phyloP scores from a whole-genome alignment of 1,139 yeast species.

The Saccharomycopsis crataegensis region DNA sequence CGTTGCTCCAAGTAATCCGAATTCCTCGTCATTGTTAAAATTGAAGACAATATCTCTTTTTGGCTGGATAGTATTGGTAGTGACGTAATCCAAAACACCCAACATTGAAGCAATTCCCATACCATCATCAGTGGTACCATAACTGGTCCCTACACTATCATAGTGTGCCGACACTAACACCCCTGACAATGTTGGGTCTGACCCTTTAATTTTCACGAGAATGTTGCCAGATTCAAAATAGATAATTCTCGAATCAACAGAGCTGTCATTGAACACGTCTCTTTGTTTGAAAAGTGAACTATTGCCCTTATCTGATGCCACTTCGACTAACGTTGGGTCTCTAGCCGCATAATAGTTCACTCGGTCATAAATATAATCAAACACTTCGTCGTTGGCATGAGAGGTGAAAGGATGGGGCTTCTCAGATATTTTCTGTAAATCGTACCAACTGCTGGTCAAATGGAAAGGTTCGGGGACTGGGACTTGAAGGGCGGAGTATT shows the following conservation, averaged over 20 bases:
- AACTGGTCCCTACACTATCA: slow-evolving; percentile 83
- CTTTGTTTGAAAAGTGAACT: slow-evolving; percentile 40
- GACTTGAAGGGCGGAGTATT: slow-evolving; percentile 33
- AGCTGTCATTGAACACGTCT: slow-evolving; percentile 37
- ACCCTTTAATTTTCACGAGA: slow-evolving; percentile 64
- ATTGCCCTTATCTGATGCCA: slow-evolving; percentile 28
- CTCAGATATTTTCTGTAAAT: slow-evolving; percentile 58
- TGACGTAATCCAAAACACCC: slow-evolving; percentile 53
- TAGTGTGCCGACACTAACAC: slow-evolving; percentile 76
- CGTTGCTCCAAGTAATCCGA: slow-evolving; percentile 79
- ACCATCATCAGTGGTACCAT: slow-evolving; percentile 91
- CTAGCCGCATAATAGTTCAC: slow-evolving; percentile 31
- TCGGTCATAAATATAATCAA: slow-evolving; percentile 50
- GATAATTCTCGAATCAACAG: slow-evolving; percentile 38
- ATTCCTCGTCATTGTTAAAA: slow-evolving; percentile 87
- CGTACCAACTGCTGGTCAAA: slow-evolving; percentile 53
- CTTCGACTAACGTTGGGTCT: slow-evolving; percentile 36
- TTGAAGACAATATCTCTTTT: slow-evolving; percentile 69
- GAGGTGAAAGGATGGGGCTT: slow-evolving; percentile 75
- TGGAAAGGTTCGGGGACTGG: slow-evolving; percentile 36
- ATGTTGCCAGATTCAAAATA: slow-evolving; percentile 80
- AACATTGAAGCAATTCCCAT: slow-evolving; percentile 82
- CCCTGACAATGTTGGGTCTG: slow-evolving; percentile 50
- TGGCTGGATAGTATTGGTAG: slow-evolving; percentile 40
- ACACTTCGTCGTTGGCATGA: slow-evolving; percentile 66